Evolutionary conservation across 345 rosid species (phyloP).

Genomic region (Jatropha curcas): DNA sequence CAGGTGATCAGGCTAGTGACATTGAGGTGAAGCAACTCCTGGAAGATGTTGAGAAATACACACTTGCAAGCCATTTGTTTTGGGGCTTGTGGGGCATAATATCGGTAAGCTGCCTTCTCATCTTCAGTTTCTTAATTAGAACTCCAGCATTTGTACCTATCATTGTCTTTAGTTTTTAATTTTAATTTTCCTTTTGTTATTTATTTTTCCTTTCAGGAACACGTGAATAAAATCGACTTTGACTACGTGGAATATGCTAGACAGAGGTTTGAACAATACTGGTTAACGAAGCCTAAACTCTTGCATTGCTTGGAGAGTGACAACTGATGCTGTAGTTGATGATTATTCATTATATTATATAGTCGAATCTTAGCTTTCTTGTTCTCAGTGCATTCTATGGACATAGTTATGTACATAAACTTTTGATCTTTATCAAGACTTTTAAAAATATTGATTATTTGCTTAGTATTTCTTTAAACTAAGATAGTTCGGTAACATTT

Average conservation of each 20-base stretch:
- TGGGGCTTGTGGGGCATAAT: conserved; percentile 47
- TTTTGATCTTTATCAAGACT: background rate
- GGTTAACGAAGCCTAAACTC: conserved; percentile 27
- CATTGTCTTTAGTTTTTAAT: too few relatives aligned
- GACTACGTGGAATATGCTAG: conserved; percentile 35
- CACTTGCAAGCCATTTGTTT: conserved; percentile 31
- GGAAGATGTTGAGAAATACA: conserved; percentile 30
- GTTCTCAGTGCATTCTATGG: background rate
- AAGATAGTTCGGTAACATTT: background rate
- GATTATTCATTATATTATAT: conserved; percentile 8
- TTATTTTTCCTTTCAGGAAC: conserved; percentile 19
- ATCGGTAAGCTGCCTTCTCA: conserved; percentile 20
- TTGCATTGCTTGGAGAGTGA: conserved; percentile 21
- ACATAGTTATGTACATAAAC: conserved; percentile 5
- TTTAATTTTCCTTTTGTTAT: too few relatives aligned
- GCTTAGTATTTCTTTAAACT: background rate
- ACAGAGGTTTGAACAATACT: conserved; percentile 35
- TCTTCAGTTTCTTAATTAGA: conserved; percentile 4
- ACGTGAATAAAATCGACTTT: conserved; percentile 30
- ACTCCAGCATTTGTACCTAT: background rate
- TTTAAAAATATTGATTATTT: background rate
- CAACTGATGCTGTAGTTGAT: conserved; percentile 3
- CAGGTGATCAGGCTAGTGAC: conserved; percentile 24
- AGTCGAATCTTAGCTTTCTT: background rate
- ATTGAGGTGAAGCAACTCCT: conserved; percentile 20